Conservation (phyloP, 1,284 basidiomycete species). For the Inonotus obliquus region DNA sequence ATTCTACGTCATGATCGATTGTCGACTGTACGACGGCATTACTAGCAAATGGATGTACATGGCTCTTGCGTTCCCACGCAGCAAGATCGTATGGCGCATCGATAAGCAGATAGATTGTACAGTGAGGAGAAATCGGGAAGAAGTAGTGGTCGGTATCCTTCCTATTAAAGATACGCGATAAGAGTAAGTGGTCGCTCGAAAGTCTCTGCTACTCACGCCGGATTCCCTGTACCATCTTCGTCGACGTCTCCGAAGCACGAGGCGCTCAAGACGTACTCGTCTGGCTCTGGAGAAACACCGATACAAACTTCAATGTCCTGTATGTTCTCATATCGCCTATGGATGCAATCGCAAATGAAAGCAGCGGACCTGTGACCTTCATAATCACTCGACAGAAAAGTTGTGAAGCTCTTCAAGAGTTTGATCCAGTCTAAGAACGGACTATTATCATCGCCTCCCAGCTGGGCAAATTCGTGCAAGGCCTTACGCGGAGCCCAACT, state of each 20-base stretch:
- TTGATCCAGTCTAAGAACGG: constrained; percentile 5
- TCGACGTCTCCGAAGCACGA: constrained; percentile 40
- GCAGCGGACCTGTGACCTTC: constrained; percentile 7
- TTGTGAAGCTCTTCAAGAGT: constrained; percentile 14
- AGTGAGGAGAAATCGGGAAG: constrained; percentile 48
- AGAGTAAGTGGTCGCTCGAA: too few species aligned
- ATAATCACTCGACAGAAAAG: constrained; percentile 15
- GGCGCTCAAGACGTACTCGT: constrained; percentile 42
- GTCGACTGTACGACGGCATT: background rate
- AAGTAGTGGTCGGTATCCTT: constrained; percentile 40
- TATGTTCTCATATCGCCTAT: constrained; percentile 28
- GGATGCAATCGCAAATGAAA: constrained; percentile 20
- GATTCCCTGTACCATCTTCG: constrained; percentile 36
- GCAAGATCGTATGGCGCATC: constrained; percentile 11
- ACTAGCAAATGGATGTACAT: background rate
- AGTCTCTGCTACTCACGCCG: constrained; percentile 22
- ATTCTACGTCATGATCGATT: constrained; percentile 45
- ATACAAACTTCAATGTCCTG: constrained; percentile 32
- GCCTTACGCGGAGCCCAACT: constrained; percentile 19
- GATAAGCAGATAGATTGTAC: constrained; percentile 46
- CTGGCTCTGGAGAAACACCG: constrained; percentile 37
- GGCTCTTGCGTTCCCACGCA: background rate
- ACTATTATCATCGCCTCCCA: background rate
- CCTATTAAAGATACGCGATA: background rate
- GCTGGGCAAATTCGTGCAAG: constrained; percentile 16